Percentiles rank a stretch among this genome's conserved stretches.
phyloP scores from a whole-genome alignment of 2,329 filamentous ascomycete species.

The Neospermospora avenae region DNA sequence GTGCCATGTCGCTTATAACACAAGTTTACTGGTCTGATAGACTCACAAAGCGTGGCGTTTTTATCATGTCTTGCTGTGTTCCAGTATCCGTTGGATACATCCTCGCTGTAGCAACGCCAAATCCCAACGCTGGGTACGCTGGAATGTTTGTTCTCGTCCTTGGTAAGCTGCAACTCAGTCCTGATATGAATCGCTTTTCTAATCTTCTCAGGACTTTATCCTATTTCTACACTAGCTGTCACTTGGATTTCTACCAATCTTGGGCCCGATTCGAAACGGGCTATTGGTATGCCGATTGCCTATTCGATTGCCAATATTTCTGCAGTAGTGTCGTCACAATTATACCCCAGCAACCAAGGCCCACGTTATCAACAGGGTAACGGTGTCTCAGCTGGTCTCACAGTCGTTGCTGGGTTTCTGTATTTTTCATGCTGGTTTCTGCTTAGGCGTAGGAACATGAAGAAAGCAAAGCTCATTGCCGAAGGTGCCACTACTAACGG shows the following conservation, averaged over 20 bases:
- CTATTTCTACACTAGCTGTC: constrained; percentile 28
- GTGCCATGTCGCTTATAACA: constrained; percentile 28
- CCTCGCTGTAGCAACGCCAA: constrained; percentile 34
- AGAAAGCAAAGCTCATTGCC: constrained; percentile 32
- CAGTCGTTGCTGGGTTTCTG: constrained; percentile 25
- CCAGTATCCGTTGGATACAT: constrained; percentile 36
- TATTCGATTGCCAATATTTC: constrained; percentile 35
- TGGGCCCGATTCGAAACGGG: constrained; percentile 36
- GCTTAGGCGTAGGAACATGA: constrained; percentile 29
- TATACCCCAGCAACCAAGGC: constrained; percentile 35
- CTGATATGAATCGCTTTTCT: constrained; percentile 1
- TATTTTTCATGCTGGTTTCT: constrained; percentile 31
- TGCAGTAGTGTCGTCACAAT: constrained; percentile 33
- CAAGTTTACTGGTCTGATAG: constrained; percentile 35
- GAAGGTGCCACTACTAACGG: constrained; percentile 32
- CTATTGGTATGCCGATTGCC: constrained; percentile 33
- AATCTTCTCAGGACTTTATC: constrained; percentile 26
- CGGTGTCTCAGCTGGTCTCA: constrained; percentile 29
- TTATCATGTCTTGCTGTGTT: constrained; percentile 31
- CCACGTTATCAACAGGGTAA: constrained; percentile 35
- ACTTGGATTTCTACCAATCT: constrained; percentile 38
- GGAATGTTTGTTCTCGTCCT: constrained; percentile 35
- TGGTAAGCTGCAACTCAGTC: constrained; percentile 14
- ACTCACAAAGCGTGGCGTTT: constrained; percentile 32
- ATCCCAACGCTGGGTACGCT: constrained; percentile 34